phyloP scores from a whole-genome alignment of 345 rosid genomes.

The Cardamine resedifolia region DNA sequence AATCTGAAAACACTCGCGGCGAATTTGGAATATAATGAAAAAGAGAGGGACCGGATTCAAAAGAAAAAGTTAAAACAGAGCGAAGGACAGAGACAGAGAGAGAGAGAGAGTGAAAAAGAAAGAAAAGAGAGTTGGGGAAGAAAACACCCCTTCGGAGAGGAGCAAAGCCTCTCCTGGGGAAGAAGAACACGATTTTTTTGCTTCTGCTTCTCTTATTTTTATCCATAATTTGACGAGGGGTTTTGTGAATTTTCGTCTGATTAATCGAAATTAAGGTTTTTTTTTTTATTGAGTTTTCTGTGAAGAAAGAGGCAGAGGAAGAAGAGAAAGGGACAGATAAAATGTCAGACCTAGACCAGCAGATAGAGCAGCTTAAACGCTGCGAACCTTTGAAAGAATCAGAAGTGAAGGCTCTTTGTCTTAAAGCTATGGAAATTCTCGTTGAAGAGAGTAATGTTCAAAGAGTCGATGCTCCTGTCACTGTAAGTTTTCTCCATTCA shows the following conservation, averaged over 20 bases:
- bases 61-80: not conserved
- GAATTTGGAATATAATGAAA: not conserved
- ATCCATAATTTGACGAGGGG: not conserved
- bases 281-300: not conserved
- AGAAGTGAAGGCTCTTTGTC: conserved; percentile 5
- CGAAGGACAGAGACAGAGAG: not conserved
- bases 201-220: too few relatives aligned
- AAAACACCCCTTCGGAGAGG: conserved; percentile 26
- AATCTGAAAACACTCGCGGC: not conserved
- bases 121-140: not conserved
- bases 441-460: conserved; percentile 94
- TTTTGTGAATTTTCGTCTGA: not conserved
- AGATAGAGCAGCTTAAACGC: conserved; percentile 4
- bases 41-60: not conserved
- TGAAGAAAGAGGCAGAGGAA: conserved; percentile 13
- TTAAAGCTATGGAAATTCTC: conserved; percentile 87
- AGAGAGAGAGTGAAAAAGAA: not conserved
- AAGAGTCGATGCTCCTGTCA: conserved; percentile 87
- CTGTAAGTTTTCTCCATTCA: conserved; percentile 43
- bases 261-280: not conserved
- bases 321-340: not conserved
- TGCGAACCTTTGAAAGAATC: not conserved
- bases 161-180: conserved; percentile 24
- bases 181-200: not conserved
- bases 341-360: conserved; percentile 83